Percentiles rank a stretch among this genome's conserved stretches.
phyloP scores from a whole-genome alignment of 1,284 basidiomycete species.

The Malassezia japonica region DNA sequence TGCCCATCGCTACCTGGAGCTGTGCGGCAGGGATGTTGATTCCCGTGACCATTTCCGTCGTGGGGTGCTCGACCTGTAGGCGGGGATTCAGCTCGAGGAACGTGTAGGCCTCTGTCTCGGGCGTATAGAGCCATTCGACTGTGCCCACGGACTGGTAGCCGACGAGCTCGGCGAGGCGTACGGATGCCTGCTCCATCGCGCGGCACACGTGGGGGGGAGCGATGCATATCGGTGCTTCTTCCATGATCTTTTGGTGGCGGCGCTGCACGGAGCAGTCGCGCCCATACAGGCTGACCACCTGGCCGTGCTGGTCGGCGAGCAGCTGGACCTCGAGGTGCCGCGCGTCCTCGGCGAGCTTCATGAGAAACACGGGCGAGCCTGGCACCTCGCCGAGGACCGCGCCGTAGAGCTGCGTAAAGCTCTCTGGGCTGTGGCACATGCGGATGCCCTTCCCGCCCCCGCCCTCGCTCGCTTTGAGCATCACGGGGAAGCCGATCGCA shows the following conservation, averaged over 20 bases:
- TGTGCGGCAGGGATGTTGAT: slow-evolving; percentile 91
- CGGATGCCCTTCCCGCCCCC: slow-evolving; percentile 51
- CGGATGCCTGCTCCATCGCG: too few relatives aligned
- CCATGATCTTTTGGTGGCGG: slow-evolving; percentile 87
- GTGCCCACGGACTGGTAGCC: slow-evolving; percentile 96
- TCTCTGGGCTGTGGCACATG: too few relatives aligned
- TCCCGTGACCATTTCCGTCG: slow-evolving; percentile 89
- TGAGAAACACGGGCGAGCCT: slow-evolving; percentile 98
- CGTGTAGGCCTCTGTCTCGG: slow-evolving; percentile 25
- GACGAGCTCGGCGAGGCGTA: too few relatives aligned
- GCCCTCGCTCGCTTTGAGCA: slow-evolving; percentile 50
- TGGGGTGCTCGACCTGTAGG: slow-evolving; percentile 69
- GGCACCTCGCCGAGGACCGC: slow-evolving; percentile 82
- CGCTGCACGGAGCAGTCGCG: slow-evolving; percentile 89
- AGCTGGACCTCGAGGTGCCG: slow-evolving; percentile 64
- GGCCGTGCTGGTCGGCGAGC: slow-evolving; percentile 52
- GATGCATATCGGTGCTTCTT: slow-evolving; percentile 88
- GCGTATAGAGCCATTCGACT: slow-evolving; percentile 53
- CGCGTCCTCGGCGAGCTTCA: slow-evolving; percentile 51
- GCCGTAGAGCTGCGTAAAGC: slow-evolving; percentile 82
- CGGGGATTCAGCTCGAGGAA: slow-evolving; percentile 63
- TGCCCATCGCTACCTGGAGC: slow-evolving; percentile 71
- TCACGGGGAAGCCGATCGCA: slow-evolving; percentile 49
- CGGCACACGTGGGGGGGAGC: slow-evolving; percentile 78
- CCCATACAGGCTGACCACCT: slow-evolving; percentile 79